Base-by-base conservation (phyloP, 208 protist species). In the Balamuthia mandrillaris region DNA sequence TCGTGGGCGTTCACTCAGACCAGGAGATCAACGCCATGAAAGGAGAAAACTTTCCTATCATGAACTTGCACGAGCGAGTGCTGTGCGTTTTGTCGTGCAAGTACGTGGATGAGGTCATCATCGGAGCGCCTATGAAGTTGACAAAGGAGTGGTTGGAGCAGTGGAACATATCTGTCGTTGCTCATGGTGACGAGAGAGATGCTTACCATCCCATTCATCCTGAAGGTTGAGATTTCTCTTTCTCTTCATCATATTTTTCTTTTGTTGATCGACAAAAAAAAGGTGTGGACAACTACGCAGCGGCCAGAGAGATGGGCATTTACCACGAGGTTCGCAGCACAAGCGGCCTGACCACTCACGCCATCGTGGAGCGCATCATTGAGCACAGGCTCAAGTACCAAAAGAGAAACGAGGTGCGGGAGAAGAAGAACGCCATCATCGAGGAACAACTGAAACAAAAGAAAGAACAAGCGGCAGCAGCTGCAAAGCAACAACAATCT, bases 91-190 rank as follows among this genome's bases (percentile, higher is more conserved):
- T 99, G 3, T 95, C 96, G 6, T 98, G 96, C 89, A 88, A 93
- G 29, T 97, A 98, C 86, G 98, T 99, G 0, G 97, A 99, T 88
- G 97, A 99, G 88, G 97, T 99, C 12, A 91, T 99, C 37, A 97
- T 99, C 88, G 97, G 97, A 27, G 97, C 97, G 37, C 97, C 97
- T 0, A 95, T 94, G 49, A 72, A 89, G 16, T 89, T 99, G 3
- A 95, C 94, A 14, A 93, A 95, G 68, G 95, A 96, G 44, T 66
- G 98, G 10, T 94, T 99, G 39, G 91, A 96, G 14, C 87, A 70
- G n/a, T 90, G 98, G 35, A 88, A 93, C 42, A 88, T 95, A 41
- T 44, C 66, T 14, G 35, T 83, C 18, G 97, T 99, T 14, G 92
- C 96, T 10, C 87, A 95, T 31, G 96, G 96, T 37, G 93, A 89